These are phyloP conservation scores for Mercurialis annua DNA, from an alignment of 345 rosid genomes.

Conservation along the genomic window DNA sequence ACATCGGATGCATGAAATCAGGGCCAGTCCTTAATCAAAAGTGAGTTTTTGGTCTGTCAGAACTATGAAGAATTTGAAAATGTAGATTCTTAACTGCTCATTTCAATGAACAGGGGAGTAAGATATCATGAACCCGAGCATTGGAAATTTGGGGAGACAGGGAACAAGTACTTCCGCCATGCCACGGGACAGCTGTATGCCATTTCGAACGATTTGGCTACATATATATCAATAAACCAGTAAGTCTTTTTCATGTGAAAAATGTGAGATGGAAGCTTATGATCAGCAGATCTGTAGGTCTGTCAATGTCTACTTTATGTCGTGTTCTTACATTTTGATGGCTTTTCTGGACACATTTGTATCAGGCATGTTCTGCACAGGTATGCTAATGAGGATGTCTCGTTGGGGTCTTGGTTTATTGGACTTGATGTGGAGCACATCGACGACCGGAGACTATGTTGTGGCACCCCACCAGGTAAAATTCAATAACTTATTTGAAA, in stretches of 20 bases:
- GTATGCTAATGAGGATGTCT: constrained; percentile 96
- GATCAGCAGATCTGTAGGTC: background rate
- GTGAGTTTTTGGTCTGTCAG: constrained; percentile 37
- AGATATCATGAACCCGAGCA: constrained; percentile 95
- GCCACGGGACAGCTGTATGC: constrained; percentile 97
- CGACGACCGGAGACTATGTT: constrained; percentile 90
- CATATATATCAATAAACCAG: constrained; percentile 94
- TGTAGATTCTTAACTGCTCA: background rate
- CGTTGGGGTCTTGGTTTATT: constrained; percentile 95
- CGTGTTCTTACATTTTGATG: constrained; percentile 1
- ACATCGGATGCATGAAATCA: constrained; percentile 97
- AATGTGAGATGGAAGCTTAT: constrained; percentile 7
- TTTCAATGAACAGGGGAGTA: constrained; percentile 59
- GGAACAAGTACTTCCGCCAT: constrained; percentile 95
- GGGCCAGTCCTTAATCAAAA: constrained; percentile 93
- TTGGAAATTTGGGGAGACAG: constrained; percentile 93
- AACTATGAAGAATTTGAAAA: constrained; percentile 1
- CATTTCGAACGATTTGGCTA: constrained; percentile 86
- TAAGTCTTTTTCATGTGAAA: constrained; percentile 36
- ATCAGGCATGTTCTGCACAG: constrained; percentile 89
- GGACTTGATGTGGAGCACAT: constrained; percentile 91
- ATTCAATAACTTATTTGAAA: constrained; percentile 4
- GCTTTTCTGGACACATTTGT: constrained; percentile 12
- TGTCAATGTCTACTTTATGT: constrained; percentile 8
- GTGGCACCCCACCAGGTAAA: constrained; percentile 99